phyloP scores from a whole-genome alignment of 2,329 filamentous ascomycete species.

The Phialophora chinensis region DNA sequence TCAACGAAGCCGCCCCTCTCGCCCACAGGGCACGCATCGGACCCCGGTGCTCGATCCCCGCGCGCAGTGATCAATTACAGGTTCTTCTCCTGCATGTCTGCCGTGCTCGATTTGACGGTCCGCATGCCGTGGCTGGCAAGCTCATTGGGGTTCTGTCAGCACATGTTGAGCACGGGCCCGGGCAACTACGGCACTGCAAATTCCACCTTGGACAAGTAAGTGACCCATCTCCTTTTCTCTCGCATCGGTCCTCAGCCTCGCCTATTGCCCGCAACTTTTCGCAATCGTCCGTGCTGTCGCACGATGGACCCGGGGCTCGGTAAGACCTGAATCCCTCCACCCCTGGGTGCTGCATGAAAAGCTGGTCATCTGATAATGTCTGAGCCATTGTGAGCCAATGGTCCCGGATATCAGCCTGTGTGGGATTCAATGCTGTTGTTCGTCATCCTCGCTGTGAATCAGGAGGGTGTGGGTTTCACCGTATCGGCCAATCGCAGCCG shows the following conservation, averaged over 20 bases:
- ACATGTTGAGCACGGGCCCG: constrained; percentile 73
- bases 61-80: constrained; percentile 77
- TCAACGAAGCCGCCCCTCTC: constrained; percentile 17
- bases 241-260: constrained; percentile 21
- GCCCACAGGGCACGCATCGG: constrained; percentile 23
- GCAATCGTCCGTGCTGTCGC: constrained; percentile 15
- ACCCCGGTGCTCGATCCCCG: constrained; percentile 44
- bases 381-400: constrained; percentile 29
- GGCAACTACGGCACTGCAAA: constrained; percentile 76
- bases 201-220: constrained; percentile 89
- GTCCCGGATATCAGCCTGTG: constrained; percentile 28
- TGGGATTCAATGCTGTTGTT: constrained; percentile 14
- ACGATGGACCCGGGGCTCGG: constrained; percentile 19
- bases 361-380: constrained; percentile 39
- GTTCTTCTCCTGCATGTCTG: constrained; percentile 74
- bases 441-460: constrained; percentile 24
- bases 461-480: constrained; percentile 33
- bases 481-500: constrained; percentile 27
- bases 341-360: constrained; percentile 31
- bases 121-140: constrained; percentile 93
- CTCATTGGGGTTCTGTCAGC: constrained; percentile 75
- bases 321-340: constrained; percentile 19
- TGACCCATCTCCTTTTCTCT: constrained; percentile 45
- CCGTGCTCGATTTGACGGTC: constrained; percentile 72
- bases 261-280: constrained; percentile 10